phyloP scores from a whole-genome alignment of 2,329 filamentous ascomycete genomes.

The Paracoccidioides brasiliensis region DNA sequence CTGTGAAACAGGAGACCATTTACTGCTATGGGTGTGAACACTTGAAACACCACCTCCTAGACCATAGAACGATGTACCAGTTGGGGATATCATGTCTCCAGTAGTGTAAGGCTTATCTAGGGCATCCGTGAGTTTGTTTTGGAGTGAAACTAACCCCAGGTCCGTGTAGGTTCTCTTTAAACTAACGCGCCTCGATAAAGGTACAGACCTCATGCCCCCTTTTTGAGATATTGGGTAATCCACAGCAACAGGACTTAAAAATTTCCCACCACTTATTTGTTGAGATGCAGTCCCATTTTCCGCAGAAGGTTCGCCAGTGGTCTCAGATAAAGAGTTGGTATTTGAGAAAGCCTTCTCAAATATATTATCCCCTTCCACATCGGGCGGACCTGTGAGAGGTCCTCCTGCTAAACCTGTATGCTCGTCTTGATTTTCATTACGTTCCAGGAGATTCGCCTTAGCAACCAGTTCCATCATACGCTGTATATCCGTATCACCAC shows the following conservation, averaged over 20 bases:
- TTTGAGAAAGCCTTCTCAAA: slow-evolving; percentile 71
- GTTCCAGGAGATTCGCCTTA: slow-evolving; percentile 63
- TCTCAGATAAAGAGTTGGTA: slow-evolving; percentile 10
- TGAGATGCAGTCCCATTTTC: slow-evolving; percentile 7
- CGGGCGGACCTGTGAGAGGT: slow-evolving; percentile 68
- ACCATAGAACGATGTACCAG: slow-evolving; percentile 23
- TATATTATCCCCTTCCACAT: slow-evolving; percentile 59
- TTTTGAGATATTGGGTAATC: slow-evolving; percentile 19
- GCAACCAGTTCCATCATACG: slow-evolving; percentile 81
- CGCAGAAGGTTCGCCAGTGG: slow-evolving; percentile 11
- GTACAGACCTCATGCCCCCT: slow-evolving; percentile 30
- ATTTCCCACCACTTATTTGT: background rate
- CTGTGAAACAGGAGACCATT: slow-evolving; percentile 83
- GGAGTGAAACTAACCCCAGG: slow-evolving; percentile 57
- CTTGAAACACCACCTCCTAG: slow-evolving; percentile 35
- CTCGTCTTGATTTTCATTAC: slow-evolving; percentile 40
- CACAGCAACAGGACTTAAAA: slow-evolving; percentile 20
- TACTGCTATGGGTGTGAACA: slow-evolving; percentile 77
- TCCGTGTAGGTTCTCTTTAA: slow-evolving; percentile 86
- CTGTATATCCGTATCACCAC: slow-evolving; percentile 75
- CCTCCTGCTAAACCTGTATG: slow-evolving; percentile 39
- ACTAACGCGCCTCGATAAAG: slow-evolving; percentile 48
- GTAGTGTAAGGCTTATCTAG: slow-evolving; percentile 68
- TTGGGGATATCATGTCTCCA: slow-evolving; percentile 32
- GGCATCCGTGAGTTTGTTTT: slow-evolving; percentile 73